Evolutionary conservation across 495 filamentous ascomycete species (phyloP), one percentile per base, ranked within the genome.

Genomic region (Cairneyella variabilis): DNA sequence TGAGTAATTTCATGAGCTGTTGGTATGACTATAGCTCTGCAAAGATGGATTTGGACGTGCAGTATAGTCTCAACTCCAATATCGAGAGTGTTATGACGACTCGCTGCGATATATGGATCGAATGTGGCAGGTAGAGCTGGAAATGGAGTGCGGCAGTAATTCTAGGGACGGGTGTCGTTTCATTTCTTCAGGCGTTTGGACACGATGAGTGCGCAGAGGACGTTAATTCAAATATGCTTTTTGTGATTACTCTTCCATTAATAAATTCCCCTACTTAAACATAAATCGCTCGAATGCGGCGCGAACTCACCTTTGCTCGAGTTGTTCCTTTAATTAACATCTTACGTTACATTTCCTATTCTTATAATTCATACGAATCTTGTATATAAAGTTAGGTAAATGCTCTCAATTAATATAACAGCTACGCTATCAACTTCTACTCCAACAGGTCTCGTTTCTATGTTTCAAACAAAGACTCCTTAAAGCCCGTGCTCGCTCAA

Each of bases 391-490:
- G 30, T 34, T 34, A 34, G 38, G 38, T 41, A 41, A 41, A 41
- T 41, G 38, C 38, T 41, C 38, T 41, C 38, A 41, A 41, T 41
- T 41, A 41, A 41, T 41, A 41, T 18, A 41, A 41, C 38, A 41
- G 38, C 38, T 41, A 41, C 38, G 8, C 38, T 41, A 41, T 41
- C 38, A 41, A 41, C 38, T 41, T 41, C 38, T 41, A 41, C 38
- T 41, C 38, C 38, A 41, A 41, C 38, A 41, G 38, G 38, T 41
- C 38, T 41, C 38, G 38, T 41, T 41, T 41, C 38, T 41, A 41
- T 41, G 38, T 41, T 41, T 41, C 38, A 41, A 41, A 41, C 38
- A 41, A 41, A 18, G 38, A 41, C 38, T 41, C 38, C 38, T 41
- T 41, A 41, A 41, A 41, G 38, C 38, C 38, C 38, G 38, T 41